Conservation (phyloP, 2,329 filamentous ascomycete genomes). For the Bipolaris gigantea region DNA sequence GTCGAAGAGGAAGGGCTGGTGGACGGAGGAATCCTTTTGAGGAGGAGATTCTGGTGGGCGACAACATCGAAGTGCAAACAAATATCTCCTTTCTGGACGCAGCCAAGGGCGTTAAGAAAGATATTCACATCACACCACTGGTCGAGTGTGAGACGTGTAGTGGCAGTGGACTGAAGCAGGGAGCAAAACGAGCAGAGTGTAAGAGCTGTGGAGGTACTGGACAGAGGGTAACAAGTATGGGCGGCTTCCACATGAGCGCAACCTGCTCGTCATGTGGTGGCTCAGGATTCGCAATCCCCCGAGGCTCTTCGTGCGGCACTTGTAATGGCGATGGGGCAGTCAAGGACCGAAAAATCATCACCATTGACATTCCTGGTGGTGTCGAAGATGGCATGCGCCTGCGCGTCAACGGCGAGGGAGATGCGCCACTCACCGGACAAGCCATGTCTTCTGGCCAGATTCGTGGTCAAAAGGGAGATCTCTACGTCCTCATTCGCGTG, state of each 20-base stretch:
- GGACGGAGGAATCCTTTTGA: constrained; percentile 70
- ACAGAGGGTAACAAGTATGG: constrained; percentile 84
- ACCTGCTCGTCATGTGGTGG: constrained; percentile 84
- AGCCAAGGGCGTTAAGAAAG: constrained; percentile 85
- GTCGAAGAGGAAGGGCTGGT: constrained; percentile 52
- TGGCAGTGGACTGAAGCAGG: constrained; percentile 82
- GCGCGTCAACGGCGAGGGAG: constrained; percentile 81
- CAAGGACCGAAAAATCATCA: constrained; percentile 79
- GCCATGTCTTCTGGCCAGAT: constrained; percentile 61
- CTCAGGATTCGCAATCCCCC: constrained; percentile 73
- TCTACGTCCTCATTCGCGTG: constrained; percentile 89
- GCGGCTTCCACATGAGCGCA: constrained; percentile 93
- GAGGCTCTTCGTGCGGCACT: constrained; percentile 75
- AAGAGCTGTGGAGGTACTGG: constrained; percentile 83
- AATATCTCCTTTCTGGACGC: constrained; percentile 96
- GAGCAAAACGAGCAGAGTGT: constrained; percentile 72
- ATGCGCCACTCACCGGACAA: constrained; percentile 77
- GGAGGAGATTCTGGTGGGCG: constrained; percentile 82
- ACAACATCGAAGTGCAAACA: constrained; percentile 92
- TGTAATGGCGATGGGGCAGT: constrained; percentile 85
- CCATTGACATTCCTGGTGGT: constrained; percentile 88
- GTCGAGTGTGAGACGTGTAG: constrained; percentile 79
- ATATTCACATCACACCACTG: constrained; percentile 82
- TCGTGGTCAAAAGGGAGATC: constrained; percentile 75
- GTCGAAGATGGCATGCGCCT: constrained; percentile 97